phyloP scores from a whole-genome alignment of 345 rosid species.

The Atalantia buxifolia region DNA sequence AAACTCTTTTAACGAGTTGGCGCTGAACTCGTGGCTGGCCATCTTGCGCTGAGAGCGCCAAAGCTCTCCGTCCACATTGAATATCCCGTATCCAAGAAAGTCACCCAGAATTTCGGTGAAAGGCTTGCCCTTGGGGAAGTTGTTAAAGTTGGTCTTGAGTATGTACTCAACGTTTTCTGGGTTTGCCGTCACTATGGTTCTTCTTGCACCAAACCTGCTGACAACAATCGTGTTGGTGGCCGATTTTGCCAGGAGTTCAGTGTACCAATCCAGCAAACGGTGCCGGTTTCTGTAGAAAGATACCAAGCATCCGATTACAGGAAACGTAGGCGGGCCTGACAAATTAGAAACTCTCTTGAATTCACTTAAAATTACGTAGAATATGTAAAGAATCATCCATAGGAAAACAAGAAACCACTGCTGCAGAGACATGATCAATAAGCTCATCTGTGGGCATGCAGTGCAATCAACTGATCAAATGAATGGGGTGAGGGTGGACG shows the following conservation, averaged over 20 bases:
- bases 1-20: conserved; percentile 37
- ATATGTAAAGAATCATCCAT: conserved; percentile 16
- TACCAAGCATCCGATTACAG: conserved; percentile 66
- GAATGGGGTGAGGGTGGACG: neutral
- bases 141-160: conserved; percentile 75
- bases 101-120: conserved; percentile 84
- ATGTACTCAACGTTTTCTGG: conserved; percentile 72
- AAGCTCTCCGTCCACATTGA: conserved; percentile 59
- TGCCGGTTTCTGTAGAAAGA: conserved; percentile 60
- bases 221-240: conserved; percentile 57
- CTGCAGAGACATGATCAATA: neutral
- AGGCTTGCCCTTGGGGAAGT: conserved; percentile 87
- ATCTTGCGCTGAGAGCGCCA: conserved; percentile 64
- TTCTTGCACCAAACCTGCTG: conserved; percentile 51
- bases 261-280: conserved; percentile 82
- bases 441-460: conserved; percentile 17
- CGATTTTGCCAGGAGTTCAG: conserved; percentile 54
- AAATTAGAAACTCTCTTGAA: conserved; percentile 9
- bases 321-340: conserved; percentile 47
- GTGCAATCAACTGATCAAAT: conserved; percentile 1
- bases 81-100: conserved; percentile 71
- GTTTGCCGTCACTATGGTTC: conserved; percentile 75
- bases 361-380: conserved; percentile 13
- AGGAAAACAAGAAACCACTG: conserved; percentile 9
- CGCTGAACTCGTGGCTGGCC: conserved; percentile 47